Evolutionary conservation across 1,284 basidiomycete species (phyloP).

Genomic region (Sporisorium scitamineum): DNA sequence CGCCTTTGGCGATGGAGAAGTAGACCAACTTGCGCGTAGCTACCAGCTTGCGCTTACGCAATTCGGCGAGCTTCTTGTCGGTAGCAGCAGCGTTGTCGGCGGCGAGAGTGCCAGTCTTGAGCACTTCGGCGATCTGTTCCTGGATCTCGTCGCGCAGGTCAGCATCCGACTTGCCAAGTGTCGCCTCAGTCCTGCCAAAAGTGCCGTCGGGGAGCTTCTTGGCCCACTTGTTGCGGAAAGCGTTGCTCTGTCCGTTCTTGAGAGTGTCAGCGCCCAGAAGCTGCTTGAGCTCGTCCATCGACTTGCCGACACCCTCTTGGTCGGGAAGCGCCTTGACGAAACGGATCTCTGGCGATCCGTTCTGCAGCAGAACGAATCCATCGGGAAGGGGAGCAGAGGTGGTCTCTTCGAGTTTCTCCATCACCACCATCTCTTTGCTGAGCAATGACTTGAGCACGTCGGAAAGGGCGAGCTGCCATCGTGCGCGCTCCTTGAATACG

Average conservation of each 20-base stretch:
- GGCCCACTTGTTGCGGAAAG: conserved; percentile 98
- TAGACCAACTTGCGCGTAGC: conserved; percentile 82
- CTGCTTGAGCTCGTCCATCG: conserved; percentile 58
- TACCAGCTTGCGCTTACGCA: conserved; percentile 89
- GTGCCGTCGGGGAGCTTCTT: conserved; percentile 89
- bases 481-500: conserved; percentile 59
- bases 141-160: conserved; percentile 70
- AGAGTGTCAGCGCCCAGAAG: conserved; percentile 65
- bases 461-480: conserved; percentile 66
- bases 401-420: conserved; percentile 57
- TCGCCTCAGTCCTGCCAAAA: conserved; percentile 77
- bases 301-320: conserved; percentile 51
- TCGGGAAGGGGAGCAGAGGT: conserved; percentile 47
- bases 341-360: conserved; percentile 64
- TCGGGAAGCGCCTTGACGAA: conserved; percentile 63
- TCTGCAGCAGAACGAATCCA: conserved; percentile 47
- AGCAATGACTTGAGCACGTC: conserved; percentile 63
- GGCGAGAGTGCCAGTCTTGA: conserved; percentile 77
- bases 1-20: conserved; percentile 89
- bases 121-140: conserved; percentile 80
- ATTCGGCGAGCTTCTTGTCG: conserved; percentile 69
- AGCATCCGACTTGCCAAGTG: conserved; percentile 41
- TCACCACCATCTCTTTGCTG: conserved; percentile 62
- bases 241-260: conserved; percentile 83
- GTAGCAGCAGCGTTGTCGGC: conserved; percentile 78